Evolutionary conservation across 805 yeast genomes (phyloP), one percentile per base, ranked within the genome.

Genomic region (Starmerella floris): DNA sequence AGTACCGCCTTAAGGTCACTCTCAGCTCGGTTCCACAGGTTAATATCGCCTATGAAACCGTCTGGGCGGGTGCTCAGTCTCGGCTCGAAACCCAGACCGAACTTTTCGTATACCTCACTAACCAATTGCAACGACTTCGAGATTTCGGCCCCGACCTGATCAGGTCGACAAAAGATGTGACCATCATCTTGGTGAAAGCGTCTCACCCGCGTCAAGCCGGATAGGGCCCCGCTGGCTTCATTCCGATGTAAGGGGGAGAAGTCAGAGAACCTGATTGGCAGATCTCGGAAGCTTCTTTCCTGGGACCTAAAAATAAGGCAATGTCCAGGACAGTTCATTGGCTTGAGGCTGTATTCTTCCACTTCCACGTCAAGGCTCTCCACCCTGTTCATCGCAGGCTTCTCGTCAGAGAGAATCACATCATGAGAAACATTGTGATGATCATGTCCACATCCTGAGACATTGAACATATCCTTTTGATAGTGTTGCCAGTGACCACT

Each of bases 161-260:
- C 75, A 28, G 72, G 68, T 2, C 79, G 74, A 58, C 98, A 91
- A 60, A 91, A 91, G 23, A 91, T 87, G 55, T 91, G 98, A 6
- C 96, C 97, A 60, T 91, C 98, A 61, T 91, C 98, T 63, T 91
- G 98, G 61, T 91, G 98, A 63, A 91, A 91, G 49, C 95, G 68
- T 45, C 98, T 73, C 3, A 91, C 95, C 43, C 98, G 69, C 0
- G 97, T 91, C 30, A 91, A 66, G 0, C 98, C 98, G 5, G 88
- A 73, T 19, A 91, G 69, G 1, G 97, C 93, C 2, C 98, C 98
- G 44, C 93, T 79, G 23, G 94, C 79, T 62, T 91, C 98, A 56
- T 91, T 91, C 56, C 98, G 70, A 60, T 91, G 98, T 45, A 91
- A 65, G 2, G 94, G 83, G 21, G 93, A 79, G 63, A 88, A 88